phyloP scores from a whole-genome alignment of 495 filamentous ascomycete species.

The Mytilinidion resinicola region DNA sequence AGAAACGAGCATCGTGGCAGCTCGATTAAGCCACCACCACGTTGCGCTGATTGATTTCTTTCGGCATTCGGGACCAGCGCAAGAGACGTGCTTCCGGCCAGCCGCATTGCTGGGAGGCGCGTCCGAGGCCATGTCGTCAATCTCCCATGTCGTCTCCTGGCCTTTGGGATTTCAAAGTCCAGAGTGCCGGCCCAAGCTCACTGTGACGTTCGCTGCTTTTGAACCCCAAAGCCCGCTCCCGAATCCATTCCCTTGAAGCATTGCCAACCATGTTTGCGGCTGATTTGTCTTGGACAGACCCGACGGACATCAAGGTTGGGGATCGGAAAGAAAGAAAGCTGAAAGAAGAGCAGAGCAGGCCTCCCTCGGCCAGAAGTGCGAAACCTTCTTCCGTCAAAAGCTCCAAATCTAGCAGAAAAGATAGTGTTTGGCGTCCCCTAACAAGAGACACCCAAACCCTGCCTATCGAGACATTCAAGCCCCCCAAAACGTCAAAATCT shows the following conservation, averaged over 20 bases:
- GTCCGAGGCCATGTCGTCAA: neutral
- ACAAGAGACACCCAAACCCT: neutral
- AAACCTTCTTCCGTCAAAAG: slow-evolving; percentile 17
- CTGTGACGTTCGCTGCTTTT: neutral
- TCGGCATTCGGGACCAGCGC: neutral
- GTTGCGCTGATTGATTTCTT: too few species aligned
- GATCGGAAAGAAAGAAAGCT: slow-evolving; percentile 20
- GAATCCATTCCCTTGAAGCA: neutral
- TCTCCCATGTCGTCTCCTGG: neutral
- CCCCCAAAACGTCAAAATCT: neutral
- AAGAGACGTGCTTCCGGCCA: neutral
- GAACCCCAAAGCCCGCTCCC: neutral
- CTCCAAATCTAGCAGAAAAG: neutral
- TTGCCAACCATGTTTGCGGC: slow-evolving; percentile 24
- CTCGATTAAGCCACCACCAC: too few species aligned
- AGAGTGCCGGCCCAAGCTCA: neutral
- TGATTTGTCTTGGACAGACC: slow-evolving; percentile 26
- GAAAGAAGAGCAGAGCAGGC: slow-evolving; percentile 4
- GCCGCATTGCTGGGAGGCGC: neutral
- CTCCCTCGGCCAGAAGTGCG: neutral
- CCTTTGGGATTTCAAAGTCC: neutral
- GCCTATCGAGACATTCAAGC: neutral
- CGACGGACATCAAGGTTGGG: slow-evolving; percentile 21
- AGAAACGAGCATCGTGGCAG: too few species aligned
- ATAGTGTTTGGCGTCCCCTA: neutral